Conservation (phyloP, 768 basidiomycete species). For the Favolaschia claudopus region DNA sequence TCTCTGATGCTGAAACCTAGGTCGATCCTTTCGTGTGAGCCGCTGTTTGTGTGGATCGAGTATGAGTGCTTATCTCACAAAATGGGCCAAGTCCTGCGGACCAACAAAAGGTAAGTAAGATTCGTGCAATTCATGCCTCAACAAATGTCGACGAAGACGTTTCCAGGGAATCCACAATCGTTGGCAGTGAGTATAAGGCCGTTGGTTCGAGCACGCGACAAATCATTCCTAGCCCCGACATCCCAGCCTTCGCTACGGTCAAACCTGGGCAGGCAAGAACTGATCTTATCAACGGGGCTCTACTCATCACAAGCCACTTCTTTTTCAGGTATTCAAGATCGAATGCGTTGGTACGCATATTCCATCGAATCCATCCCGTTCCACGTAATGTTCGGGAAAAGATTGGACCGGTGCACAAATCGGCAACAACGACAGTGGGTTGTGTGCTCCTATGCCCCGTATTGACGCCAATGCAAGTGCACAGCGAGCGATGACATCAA, state of each 20-base stretch:
- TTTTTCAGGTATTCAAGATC: constrained; percentile 67
- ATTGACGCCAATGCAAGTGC: not conserved
- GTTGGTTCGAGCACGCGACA: not conserved
- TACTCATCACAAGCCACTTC: constrained; percentile 1
- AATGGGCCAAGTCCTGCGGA: constrained; percentile 44
- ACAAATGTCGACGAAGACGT: not conserved
- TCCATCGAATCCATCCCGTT: too few relatives aligned
- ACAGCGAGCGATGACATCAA: constrained; percentile 72
- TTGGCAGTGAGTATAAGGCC: constrained; percentile 65
- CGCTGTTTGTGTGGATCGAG: not conserved
- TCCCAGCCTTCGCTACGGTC: constrained; percentile 66
- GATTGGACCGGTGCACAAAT: constrained; percentile 86
- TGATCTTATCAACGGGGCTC: not conserved
- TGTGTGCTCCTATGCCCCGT: not conserved
- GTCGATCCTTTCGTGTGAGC: constrained; percentile 76
- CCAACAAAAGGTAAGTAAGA: constrained; percentile 63
- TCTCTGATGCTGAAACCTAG: constrained; percentile 38
- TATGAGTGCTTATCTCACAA: not conserved
- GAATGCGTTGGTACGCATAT: constrained; percentile 72
- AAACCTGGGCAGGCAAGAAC: constrained; percentile 62
- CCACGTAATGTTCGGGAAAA: too few relatives aligned
- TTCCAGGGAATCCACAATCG: constrained; percentile 71
- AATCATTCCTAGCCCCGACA: constrained; percentile 56
- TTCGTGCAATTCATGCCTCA: not conserved
- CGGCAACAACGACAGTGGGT: constrained; percentile 74